phyloP scores from a whole-genome alignment of 192 early-diverging fungal genomes.

The Entomortierella chlamydospora region DNA sequence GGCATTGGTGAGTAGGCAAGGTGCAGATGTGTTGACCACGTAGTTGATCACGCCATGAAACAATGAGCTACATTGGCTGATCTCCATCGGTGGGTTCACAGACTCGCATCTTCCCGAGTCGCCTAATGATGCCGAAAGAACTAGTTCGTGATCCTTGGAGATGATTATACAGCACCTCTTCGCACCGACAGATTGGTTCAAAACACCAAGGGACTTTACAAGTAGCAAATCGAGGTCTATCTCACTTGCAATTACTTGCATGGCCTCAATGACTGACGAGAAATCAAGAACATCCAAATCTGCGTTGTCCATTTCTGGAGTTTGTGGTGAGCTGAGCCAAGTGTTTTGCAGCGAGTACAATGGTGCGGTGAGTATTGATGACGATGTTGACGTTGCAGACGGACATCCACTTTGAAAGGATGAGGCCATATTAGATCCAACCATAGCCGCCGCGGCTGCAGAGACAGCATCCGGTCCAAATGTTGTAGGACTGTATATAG shows the following conservation, averaged over 20 bases:
- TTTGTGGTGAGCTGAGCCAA: constrained; percentile 30
- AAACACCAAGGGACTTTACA: constrained; percentile 36
- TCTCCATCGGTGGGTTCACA: constrained; percentile 40
- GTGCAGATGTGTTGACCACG: constrained; percentile 31
- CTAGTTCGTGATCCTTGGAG: constrained; percentile 41
- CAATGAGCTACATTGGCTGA: constrained; percentile 20
- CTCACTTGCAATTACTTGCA: constrained; percentile 53
- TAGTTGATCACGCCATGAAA: constrained; percentile 53
- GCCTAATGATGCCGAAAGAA: constrained; percentile 30
- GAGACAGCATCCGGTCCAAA: constrained; percentile 15
- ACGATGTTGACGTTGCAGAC: constrained; percentile 3
- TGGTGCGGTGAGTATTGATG: constrained; percentile 21
- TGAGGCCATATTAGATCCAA: constrained; percentile 7
- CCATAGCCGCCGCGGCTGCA: constrained; percentile 26
- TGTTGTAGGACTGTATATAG: constrained; percentile 18
- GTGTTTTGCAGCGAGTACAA: constrained; percentile 37
- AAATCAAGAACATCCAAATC: constrained; percentile 51
- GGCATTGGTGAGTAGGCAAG: constrained; percentile 36
- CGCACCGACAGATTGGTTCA: constrained; percentile 44
- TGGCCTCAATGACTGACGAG: constrained; percentile 50
- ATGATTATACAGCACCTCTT: constrained; percentile 42
- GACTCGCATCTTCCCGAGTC: constrained; percentile 39
- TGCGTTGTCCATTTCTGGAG: constrained; percentile 29
- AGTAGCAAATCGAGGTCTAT: constrained; percentile 42
- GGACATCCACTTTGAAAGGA: constrained; percentile 21